Percentiles rank a stretch among this genome's conserved stretches.
Conservation (phyloP, 148 eudicot genomes). For the Drosera capensis region DNA sequence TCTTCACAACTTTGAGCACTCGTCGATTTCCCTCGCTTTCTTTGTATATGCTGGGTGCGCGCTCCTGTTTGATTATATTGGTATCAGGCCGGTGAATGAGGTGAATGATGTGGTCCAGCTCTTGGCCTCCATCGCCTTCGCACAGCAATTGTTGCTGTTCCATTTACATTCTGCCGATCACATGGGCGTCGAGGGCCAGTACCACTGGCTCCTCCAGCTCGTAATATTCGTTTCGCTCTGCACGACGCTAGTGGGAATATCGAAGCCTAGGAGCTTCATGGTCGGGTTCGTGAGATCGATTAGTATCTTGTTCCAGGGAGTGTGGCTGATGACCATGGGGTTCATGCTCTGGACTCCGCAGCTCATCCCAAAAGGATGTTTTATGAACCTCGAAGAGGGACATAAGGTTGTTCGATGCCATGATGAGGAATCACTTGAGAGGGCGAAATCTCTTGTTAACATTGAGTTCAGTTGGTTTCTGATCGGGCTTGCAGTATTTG, state of each 20-base stretch:
- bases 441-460: slow-evolving; percentile 63
- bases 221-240: slow-evolving; percentile 22
- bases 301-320: slow-evolving; percentile 52
- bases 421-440: slow-evolving; percentile 30
- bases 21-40: slow-evolving; percentile 44
- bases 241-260: slow-evolving; percentile 49
- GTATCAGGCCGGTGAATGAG: slow-evolving; percentile 13
- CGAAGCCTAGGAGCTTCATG: slow-evolving; percentile 24
- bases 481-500: slow-evolving; percentile 27
- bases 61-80: slow-evolving; percentile 27
- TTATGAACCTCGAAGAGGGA: slow-evolving; percentile 44
- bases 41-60: slow-evolving; percentile 46
- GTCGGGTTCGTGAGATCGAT: slow-evolving; percentile 42
- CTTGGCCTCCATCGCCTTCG: slow-evolving; percentile 41
- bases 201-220: slow-evolving; percentile 73
- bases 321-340: slow-evolving; percentile 73
- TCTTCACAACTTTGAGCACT: slow-evolving; percentile 80
- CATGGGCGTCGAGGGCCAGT: slow-evolving; percentile 80
- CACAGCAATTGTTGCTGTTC: slow-evolving; percentile 51
- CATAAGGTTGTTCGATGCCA: slow-evolving; percentile 51
- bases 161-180: slow-evolving; percentile 81
- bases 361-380: slow-evolving; percentile 57
- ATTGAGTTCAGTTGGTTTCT: slow-evolving; percentile 67
- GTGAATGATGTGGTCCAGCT: slow-evolving; percentile 27
- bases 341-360: slow-evolving; percentile 64